Evolutionary conservation across 2,329 filamentous ascomycete genomes (phyloP), one percentile per base, ranked within the genome.

Genomic region (Monilinia fructicola): DNA sequence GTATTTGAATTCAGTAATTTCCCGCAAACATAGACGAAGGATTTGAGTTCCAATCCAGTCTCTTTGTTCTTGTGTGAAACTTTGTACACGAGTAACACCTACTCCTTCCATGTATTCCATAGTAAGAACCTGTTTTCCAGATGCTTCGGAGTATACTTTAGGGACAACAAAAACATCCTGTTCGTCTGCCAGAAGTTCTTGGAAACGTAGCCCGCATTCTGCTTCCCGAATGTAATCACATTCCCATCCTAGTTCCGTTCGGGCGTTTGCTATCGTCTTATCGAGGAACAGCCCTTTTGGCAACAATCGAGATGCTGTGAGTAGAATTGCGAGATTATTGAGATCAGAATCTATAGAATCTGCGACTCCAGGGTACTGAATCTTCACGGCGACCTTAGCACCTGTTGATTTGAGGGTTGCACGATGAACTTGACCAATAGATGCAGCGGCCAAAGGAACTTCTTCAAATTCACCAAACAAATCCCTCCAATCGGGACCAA

Each of bases 31-130:
- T 14, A 99, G 87, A 4, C 93, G 90, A 63, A 98, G 85, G 71
- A 98, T 91, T 74, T 98, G 91, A 0, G 92, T 95, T 64, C 95
- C 95, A 74, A 99, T 96, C 92, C 93, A 97, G 80, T 99, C 93
- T 68, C 90, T 88, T 78, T 98, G 92, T 61, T 87, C 83, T 76
- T 98, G 94, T 0, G 85, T 88, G 67, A 98, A 88, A 21, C 84
- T 84, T 54, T 84, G 82, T 65, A 92, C 84, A 70, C 93, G 91
- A 14, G 95, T 97, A 11, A 99, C 93, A 23, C 90, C 92, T 48
- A 89, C 83, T 64, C 95, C 95, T 54, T 89, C 84, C 86, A 99
- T 92, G 75, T 92, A 91, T 76, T 97, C 91, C 85, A 97, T 96
- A 0, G 95, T 98, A 48, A 98, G 81, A 1, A 98, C 93, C 72